A percentile compares a stretch with the other conserved stretches of the same genome.
Evolutionary conservation across 345 rosid species (phyloP).

Genomic region (Capsella bursapastoris): DNA sequence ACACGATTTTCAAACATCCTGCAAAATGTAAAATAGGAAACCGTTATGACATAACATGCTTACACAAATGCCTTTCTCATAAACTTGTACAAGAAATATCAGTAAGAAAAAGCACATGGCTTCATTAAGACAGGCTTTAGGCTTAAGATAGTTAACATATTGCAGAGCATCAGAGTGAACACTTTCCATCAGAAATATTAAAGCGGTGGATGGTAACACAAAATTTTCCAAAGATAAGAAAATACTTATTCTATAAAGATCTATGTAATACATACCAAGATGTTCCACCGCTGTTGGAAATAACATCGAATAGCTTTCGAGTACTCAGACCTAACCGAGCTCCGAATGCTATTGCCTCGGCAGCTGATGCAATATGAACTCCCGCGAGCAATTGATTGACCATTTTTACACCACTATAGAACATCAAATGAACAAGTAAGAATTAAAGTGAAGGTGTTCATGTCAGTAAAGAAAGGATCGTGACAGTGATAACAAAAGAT

Average conservation of each 20-base stretch:
- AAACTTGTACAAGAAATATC: conserved; percentile 7
- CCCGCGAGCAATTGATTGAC: conserved; percentile 98
- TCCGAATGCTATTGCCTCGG: conserved; percentile 98
- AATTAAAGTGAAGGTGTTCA: conserved; percentile 26
- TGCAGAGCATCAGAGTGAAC: conserved; percentile 22
- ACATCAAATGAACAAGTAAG: conserved; percentile 32
- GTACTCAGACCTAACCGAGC: conserved; percentile 90
- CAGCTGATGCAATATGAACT: conserved; percentile 94
- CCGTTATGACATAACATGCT: conserved; percentile 15
- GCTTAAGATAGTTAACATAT: conserved; percentile 5
- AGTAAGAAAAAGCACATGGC: conserved; percentile 1
- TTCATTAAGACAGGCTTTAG: neutral
- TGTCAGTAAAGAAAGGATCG: conserved; percentile 27
- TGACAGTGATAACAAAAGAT: conserved; percentile 38
- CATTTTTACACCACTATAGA: conserved; percentile 82
- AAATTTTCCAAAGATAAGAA: conserved; percentile 11
- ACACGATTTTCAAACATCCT: conserved; percentile 99
- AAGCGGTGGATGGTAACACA: conserved; percentile 10
- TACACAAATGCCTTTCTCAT: conserved; percentile 25
- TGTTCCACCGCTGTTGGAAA: conserved; percentile 67
- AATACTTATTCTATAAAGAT: conserved; percentile 19
- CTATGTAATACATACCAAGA: conserved; percentile 67
- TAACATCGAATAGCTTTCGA: conserved; percentile 67
- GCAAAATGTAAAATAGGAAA: conserved; percentile 45
- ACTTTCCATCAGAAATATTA: conserved; percentile 32